These are phyloP conservation scores for Mollisia scopiformis DNA, from an alignment of 2,329 filamentous ascomycete genomes.

Conservation along the genomic window DNA sequence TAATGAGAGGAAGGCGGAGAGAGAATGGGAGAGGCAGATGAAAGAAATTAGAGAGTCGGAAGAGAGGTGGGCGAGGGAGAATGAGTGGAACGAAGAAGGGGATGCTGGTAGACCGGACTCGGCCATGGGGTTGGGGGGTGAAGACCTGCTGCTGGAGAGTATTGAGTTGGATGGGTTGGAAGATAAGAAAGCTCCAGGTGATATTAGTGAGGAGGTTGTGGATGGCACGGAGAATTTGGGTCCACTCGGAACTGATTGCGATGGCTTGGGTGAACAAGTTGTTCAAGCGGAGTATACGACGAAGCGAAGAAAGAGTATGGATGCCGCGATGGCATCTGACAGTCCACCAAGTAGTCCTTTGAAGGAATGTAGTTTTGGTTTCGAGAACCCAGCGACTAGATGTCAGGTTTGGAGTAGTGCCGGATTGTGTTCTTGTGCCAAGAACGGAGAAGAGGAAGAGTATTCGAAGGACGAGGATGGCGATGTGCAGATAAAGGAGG, in stretches of 20 bases:
- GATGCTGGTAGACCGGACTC: not conserved
- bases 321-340: not conserved
- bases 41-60: slow-evolving; percentile 7
- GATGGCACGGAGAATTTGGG: not conserved
- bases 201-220: not conserved
- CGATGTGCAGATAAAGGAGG: not conserved
- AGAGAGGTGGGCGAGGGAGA: not conserved
- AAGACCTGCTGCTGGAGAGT: not conserved
- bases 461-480: not conserved
- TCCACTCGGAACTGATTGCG: slow-evolving; percentile 13
- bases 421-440: not conserved
- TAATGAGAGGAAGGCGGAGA: slow-evolving; percentile 13
- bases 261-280: slow-evolving; percentile 14
- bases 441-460: not conserved
- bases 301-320: slow-evolving; percentile 7
- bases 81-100: not conserved
- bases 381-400: not conserved
- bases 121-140: not conserved
- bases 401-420: not conserved
- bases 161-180: not conserved
- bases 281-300: not conserved
- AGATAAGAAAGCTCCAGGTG: not conserved
- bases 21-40: slow-evolving; percentile 11
- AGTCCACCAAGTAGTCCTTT: slow-evolving; percentile 18
- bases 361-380: slow-evolving; percentile 13